Conservation (phyloP, 768 basidiomycete genomes). For the Psilocybe azurescens region DNA sequence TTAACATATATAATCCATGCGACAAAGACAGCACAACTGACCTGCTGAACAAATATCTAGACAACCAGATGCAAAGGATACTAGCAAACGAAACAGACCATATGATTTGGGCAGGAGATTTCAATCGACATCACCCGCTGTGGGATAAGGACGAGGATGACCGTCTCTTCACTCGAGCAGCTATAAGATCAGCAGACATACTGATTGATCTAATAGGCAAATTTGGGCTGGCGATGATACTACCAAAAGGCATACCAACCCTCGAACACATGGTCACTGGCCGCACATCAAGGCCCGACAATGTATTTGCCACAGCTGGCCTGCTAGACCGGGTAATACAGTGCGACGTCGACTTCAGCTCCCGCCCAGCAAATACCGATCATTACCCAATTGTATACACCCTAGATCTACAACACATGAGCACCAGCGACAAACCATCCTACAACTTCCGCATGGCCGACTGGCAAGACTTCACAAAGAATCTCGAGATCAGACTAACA, state of each 20-base stretch:
- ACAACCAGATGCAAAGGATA: too few relatives aligned
- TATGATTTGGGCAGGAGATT: too few relatives aligned
- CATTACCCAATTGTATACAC: constrained; percentile 48
- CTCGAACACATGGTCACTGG: too few relatives aligned
- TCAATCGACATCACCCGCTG: constrained; percentile 42
- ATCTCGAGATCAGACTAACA: too few relatives aligned
- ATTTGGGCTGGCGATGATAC: constrained; percentile 36
- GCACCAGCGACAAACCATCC: too few relatives aligned
- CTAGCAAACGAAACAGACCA: constrained; percentile 31
- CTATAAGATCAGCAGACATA: constrained; percentile 23
- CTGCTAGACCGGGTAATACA: constrained; percentile 21
- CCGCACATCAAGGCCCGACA: constrained; percentile 47
- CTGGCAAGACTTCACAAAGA: too few relatives aligned
- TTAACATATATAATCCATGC: constrained; percentile 42
- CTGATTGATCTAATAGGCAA: constrained; percentile 33
- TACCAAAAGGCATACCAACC: constrained; percentile 40
- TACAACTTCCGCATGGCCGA: too few relatives aligned
- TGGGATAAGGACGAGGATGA: constrained; percentile 40
- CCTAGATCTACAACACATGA: too few relatives aligned
- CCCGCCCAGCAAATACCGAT: constrained; percentile 34
- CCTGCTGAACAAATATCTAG: too few relatives aligned
- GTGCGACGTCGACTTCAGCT: constrained; percentile 30
- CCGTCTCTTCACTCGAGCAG: constrained; percentile 38
- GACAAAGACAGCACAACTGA: too few relatives aligned
- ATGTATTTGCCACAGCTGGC: constrained; percentile 39